phyloP scores from a whole-genome alignment of 139 green algal species.

The Raphidocelis subcapitata region DNA sequence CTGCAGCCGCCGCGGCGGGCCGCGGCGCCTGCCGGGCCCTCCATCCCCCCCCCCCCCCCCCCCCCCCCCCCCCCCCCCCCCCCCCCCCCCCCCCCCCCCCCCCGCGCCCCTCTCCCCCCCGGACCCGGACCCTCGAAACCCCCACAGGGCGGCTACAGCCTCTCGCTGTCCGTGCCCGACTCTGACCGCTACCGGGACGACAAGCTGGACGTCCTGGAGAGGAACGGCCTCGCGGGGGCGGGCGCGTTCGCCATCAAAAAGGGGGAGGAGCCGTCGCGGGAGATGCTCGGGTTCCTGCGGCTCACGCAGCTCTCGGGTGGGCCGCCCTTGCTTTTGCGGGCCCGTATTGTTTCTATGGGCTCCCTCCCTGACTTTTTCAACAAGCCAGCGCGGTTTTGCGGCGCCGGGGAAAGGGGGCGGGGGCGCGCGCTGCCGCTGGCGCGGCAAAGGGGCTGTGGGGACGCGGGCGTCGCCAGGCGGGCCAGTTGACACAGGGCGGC shows the following conservation, averaged over 20 bases:
- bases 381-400: neutral
- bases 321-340: neutral
- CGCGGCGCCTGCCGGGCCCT: too few species aligned
- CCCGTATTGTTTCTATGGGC: neutral
- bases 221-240: constrained; percentile 48
- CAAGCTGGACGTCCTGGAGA: constrained; percentile 90
- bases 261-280: constrained; percentile 11
- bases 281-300: constrained; percentile 82
- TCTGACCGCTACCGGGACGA: constrained; percentile 78
- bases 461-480: too few species aligned
- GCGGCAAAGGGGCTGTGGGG: too few species aligned
- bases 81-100: too few species aligned
- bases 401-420: too few species aligned
- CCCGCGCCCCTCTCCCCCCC: too few species aligned
- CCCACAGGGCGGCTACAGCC: constrained; percentile 63
- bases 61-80: too few species aligned
- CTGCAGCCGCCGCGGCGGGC: too few species aligned
- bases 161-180: constrained; percentile 73
- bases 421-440: too few species aligned
- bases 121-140: too few species aligned
- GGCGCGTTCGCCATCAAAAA: neutral
- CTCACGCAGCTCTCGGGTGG: constrained; percentile 68
- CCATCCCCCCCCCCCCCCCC: too few species aligned
- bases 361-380: neutral
- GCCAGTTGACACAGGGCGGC: too few species aligned